Evolutionary conservation across 768 basidiomycete species (phyloP), one percentile per base, ranked within the genome.

Genomic region (Clavaria fumosa): DNA sequence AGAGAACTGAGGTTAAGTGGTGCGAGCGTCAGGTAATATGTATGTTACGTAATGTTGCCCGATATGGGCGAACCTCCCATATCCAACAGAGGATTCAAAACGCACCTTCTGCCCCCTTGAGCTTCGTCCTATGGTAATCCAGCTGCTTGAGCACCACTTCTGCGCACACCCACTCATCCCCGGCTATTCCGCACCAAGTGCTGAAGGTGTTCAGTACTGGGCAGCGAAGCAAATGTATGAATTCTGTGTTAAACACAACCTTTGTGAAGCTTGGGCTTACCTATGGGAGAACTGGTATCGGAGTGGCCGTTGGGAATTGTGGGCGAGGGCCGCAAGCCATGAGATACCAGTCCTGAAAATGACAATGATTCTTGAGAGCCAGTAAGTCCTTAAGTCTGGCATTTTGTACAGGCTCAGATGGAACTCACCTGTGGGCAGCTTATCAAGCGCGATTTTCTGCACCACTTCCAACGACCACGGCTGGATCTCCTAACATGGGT

Each of bases 401-500:
- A n/a, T n/a, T 32, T 7, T 14, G 14, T 11, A 12, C 28, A 18
- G 32, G 39, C 31, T 30, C 14, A 37, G 31, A 11, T 10, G 11
- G 28, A 17, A 46, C 9, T 14, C 14, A 45, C 47, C 41, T 20
- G 58, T 45, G 60, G 57, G 59, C 43, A 50, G 4, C 44, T 37
- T 5, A 59, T 60, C 28, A 61, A 61, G 27, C 38, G 51, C 17
- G 53, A 60, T 35, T 58, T 50, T 34, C 47, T 60, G 3, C 53
- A 56, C 27, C 53, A 58, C 39, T 57, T 56, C 34, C 50, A 50
- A 26, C 50, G 46, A 40, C 57, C 55, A 1, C 48, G 49, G 7
- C 41, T 56, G 31, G 59, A 59, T 39, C 39, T 60, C 2, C 50
- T 61, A 4, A 45, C 42, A 2, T 61, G 52, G 58, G 53, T 58